Conservation (phyloP, 2,329 filamentous ascomycete species). For the Dothideomycetidae sp. region DNA sequence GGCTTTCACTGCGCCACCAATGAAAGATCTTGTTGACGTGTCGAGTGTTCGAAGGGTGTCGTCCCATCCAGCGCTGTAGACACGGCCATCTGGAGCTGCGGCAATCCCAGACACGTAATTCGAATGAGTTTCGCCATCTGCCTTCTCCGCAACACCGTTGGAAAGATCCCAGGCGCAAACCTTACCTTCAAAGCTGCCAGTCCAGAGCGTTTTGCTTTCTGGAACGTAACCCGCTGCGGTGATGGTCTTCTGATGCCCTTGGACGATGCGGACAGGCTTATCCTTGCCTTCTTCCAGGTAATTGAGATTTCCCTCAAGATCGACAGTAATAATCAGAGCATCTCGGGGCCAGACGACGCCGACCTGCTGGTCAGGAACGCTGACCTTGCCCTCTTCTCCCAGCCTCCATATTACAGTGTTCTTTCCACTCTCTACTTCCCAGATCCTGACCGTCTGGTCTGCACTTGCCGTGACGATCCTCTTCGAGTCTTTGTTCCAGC, state of each 20-base stretch:
- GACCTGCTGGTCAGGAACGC: constrained; percentile 75
- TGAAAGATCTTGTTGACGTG: constrained; percentile 58
- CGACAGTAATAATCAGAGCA: constrained; percentile 78
- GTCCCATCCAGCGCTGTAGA: constrained; percentile 90
- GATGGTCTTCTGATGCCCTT: constrained; percentile 84
- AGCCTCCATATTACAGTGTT: constrained; percentile 72
- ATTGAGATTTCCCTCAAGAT: constrained; percentile 75
- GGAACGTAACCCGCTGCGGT: constrained; percentile 54
- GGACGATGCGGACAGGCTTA: constrained; percentile 55
- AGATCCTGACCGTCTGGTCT: constrained; percentile 87
- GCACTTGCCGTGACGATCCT: constrained; percentile 82
- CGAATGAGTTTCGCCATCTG: constrained; percentile 70
- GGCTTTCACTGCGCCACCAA: constrained; percentile 52
- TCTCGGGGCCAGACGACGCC: constrained; percentile 87
- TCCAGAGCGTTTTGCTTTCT: constrained; percentile 54
- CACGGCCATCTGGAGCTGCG: constrained; percentile 35
- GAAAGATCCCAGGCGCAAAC: constrained; percentile 71
- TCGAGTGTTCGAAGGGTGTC: constrained; percentile 75
- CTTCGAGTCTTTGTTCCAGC: constrained; percentile 78
- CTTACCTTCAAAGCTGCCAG: constrained; percentile 83
- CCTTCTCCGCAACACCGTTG: constrained; percentile 51
- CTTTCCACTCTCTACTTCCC: constrained; percentile 73
- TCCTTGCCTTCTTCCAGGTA: constrained; percentile 66
- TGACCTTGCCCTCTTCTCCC: constrained; percentile 57
- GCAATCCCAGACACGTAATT: constrained; percentile 74